A percentile compares a stretch with the other conserved stretches of the same genome.
Conservation (phyloP, 108 stramenopile genomes). For the Hondaea fermentalgiana region DNA sequence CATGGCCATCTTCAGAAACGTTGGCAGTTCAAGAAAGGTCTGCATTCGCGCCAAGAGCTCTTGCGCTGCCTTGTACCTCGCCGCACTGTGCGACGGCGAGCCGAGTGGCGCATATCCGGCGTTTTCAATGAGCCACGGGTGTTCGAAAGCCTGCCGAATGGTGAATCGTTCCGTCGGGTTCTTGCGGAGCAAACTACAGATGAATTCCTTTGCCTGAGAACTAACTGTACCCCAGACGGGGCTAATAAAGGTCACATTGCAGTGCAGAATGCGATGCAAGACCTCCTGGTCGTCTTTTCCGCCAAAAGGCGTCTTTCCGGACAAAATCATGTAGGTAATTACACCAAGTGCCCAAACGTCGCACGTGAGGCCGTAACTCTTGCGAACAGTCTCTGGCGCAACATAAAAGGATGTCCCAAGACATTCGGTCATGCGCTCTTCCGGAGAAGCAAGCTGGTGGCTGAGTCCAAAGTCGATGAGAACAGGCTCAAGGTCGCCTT, state of each 20-base stretch:
- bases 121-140: background rate
- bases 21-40: background rate
- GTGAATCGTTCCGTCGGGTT: background rate
- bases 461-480: conserved; percentile 86
- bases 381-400: conserved; percentile 89
- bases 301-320: conserved; percentile 81
- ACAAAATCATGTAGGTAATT: conserved; percentile 80
- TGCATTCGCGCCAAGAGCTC: background rate
- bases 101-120: background rate
- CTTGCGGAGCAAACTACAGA: conserved; percentile 37
- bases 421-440: background rate
- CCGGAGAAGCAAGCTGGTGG: conserved; percentile 19
- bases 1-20: background rate
- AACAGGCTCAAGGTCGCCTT: conserved; percentile 78
- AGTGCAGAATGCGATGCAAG: conserved; percentile 49
- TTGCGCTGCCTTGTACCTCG: background rate
- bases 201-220: conserved; percentile 58
- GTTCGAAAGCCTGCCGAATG: background rate
- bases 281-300: conserved; percentile 40
- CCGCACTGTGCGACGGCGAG: no score
- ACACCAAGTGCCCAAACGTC: conserved; percentile 90
- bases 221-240: conserved; percentile 65
- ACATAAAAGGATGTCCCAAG: conserved; percentile 92
- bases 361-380: conserved; percentile 86
- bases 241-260: conserved; percentile 61